These are phyloP conservation scores for Parascedosporium putredinis DNA, from an alignment of 2,329 filamentous ascomycete species.

Conservation along the genomic window DNA sequence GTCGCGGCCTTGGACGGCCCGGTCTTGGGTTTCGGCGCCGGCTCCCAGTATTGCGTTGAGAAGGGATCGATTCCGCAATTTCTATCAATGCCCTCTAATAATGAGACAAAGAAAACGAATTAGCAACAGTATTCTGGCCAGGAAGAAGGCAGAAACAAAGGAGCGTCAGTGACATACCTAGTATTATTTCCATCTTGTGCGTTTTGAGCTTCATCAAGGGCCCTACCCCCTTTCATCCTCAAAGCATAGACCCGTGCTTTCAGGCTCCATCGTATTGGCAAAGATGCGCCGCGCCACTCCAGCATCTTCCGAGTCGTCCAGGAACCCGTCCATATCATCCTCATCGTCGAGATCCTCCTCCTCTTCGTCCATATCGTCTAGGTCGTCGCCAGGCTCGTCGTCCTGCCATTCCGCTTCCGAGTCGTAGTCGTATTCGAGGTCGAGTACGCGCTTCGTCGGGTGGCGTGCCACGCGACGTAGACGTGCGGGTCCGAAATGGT, in stretches of 20 bases:
- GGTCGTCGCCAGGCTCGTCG: slow-evolving; percentile 54
- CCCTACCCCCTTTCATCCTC: slow-evolving; percentile 46
- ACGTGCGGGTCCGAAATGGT: slow-evolving; percentile 30
- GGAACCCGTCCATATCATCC: slow-evolving; percentile 82
- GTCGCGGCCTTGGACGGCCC: slow-evolving; percentile 10
- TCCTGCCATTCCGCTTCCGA: slow-evolving; percentile 84
- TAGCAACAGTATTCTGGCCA: not conserved
- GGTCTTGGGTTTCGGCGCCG: slow-evolving; percentile 21
- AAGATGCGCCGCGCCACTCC: slow-evolving; percentile 44
- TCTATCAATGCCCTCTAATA: slow-evolving; percentile 37
- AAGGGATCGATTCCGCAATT: slow-evolving; percentile 68
- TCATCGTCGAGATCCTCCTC: slow-evolving; percentile 63
- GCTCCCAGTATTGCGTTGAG: slow-evolving; percentile 68
- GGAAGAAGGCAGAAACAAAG: slow-evolving; percentile 13
- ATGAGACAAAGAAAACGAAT: too few relatives aligned
- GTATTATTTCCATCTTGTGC: slow-evolving; percentile 66
- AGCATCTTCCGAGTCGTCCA: slow-evolving; percentile 74
- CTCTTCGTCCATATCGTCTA: slow-evolving; percentile 56
- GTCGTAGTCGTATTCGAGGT: slow-evolving; percentile 72
- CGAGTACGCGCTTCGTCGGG: slow-evolving; percentile 44
- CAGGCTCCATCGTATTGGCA: slow-evolving; percentile 63
- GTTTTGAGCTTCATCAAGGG: slow-evolving; percentile 40
- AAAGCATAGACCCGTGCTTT: slow-evolving; percentile 76
- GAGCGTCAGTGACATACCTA: slow-evolving; percentile 43
- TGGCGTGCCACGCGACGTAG: slow-evolving; percentile 42